Conservation (phyloP, 2,329 filamentous ascomycete species). For the Sclerotinia nivalis region DNA sequence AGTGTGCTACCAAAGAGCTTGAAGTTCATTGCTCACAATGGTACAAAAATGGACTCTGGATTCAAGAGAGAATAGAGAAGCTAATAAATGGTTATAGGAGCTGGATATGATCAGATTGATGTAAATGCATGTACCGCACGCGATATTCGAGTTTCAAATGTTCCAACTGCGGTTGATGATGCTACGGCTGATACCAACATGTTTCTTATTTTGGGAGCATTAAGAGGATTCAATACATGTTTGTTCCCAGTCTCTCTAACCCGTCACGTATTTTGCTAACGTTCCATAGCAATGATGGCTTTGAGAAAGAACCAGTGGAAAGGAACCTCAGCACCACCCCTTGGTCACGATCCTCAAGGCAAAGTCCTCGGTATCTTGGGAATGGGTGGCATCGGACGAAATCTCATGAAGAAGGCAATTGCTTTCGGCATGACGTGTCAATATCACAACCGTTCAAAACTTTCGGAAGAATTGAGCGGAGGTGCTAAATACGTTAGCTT, state of each 20-base stretch:
- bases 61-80: background rate
- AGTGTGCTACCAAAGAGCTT: slow-evolving; percentile 54
- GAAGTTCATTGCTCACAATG: slow-evolving; percentile 62
- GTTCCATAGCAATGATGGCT: slow-evolving; percentile 53
- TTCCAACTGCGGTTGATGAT: slow-evolving; percentile 78
- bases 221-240: slow-evolving; percentile 68
- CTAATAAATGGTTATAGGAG: slow-evolving; percentile 50
- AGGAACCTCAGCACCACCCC: slow-evolving; percentile 55
- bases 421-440: slow-evolving; percentile 75
- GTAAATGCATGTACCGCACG: slow-evolving; percentile 68
- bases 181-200: slow-evolving; percentile 80
- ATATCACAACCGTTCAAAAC: slow-evolving; percentile 69
- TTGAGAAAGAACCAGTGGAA: slow-evolving; percentile 70
- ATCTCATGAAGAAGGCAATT: slow-evolving; percentile 71
- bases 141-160: slow-evolving; percentile 72
- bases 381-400: slow-evolving; percentile 83
- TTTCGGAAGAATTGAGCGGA: slow-evolving; percentile 55
- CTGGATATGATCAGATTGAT: slow-evolving; percentile 84
- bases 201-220: slow-evolving; percentile 77
- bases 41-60: slow-evolving; percentile 42
- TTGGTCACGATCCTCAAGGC: slow-evolving; percentile 76
- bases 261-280: background rate
- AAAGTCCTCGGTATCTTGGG: slow-evolving; percentile 80
- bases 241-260: slow-evolving; percentile 13
- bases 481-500: slow-evolving; percentile 70